Base-by-base conservation (phyloP, 495 filamentous ascomycete genomes). In the Neurospora sp. region DNA sequence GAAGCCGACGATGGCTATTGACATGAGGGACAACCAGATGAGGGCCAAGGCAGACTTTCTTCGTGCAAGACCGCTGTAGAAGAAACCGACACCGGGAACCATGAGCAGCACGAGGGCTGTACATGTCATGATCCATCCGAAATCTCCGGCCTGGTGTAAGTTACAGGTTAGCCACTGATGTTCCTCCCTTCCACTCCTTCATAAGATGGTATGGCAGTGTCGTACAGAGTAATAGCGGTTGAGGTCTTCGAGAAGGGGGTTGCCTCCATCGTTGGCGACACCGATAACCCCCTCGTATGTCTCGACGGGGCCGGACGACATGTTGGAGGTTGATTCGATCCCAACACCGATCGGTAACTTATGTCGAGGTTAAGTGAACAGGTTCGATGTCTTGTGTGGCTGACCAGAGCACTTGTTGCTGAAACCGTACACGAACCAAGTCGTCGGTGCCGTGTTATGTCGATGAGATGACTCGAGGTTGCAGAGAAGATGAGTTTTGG, bases 61-160 rank as follows among this genome's bases (percentile, higher is more conserved):
- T 73, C 96, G 91, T n/a, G 96, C 96, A 42, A 98, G 91, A 73
- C 96, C 96, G 12, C 94, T 98, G 86, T 99, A 99, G 88, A 99
- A 98, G 89, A 99, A 98, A 69, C 94, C 96, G 81, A 99, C 94
- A 76, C 96, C 96, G 12, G 96, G 96, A 84, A 99, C 96, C 96
- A 99, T 99, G 79, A 98, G 89, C 77, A 99, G 83, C 72, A 99
- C 95, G 20, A 99, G 89, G 18, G 93, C 95, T 11, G 96, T 92
- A 12, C 92, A 89, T 8, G 90, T 92, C 74, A 98, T 87, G 83
- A 98, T 90, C 93, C 93, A 99, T 31, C 93, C 92, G 73, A 97
- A 94, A 84, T 98, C 93, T 75, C 96, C 96, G 72, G 89, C 85
- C 92, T 97, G 59, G 1, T 38, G n/a, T 18, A 37, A 5, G 35